Evolutionary conservation across 257 asterid genomes (phyloP).

Genomic region (Agastache rugosa): DNA sequence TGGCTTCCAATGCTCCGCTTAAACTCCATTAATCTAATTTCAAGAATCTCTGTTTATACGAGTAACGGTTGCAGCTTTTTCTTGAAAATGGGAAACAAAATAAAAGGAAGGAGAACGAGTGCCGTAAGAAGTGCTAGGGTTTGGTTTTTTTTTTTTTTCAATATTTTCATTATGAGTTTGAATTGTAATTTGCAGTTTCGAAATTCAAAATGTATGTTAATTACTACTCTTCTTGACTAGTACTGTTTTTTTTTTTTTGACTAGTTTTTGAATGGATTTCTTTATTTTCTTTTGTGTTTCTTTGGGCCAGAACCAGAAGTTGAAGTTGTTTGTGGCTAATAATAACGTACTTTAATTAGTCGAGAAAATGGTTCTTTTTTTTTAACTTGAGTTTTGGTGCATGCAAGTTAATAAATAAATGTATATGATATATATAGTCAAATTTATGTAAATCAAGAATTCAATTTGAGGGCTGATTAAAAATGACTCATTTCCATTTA

Average conservation of each 20-base stretch:
- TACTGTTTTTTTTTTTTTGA: too few species aligned
- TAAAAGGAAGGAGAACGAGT: too few species aligned
- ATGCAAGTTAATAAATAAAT: background rate
- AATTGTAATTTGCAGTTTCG: background rate
- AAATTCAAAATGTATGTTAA: background rate
- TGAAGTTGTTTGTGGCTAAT: too few species aligned
- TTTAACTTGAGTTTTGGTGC: background rate
- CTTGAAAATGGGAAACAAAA: background rate
- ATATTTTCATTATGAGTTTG: background rate
- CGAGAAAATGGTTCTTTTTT: background rate
- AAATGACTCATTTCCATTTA: background rate
- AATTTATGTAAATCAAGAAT: too few species aligned
- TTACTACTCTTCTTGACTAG: background rate
- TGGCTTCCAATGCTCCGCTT: constrained; percentile 60
- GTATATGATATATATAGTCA: background rate
- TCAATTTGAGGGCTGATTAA: background rate
- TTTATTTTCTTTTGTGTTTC: too few species aligned
- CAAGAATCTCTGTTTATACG: background rate
- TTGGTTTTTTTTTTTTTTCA: background rate
- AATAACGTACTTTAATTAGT: too few species aligned
- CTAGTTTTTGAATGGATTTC: too few species aligned
- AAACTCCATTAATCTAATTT: background rate
- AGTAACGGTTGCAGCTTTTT: background rate
- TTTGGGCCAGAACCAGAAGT: too few species aligned
- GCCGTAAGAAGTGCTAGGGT: background rate